phyloP scores from a whole-genome alignment of 129 eudicot species.

The Ambrosia artemisiifolia region DNA sequence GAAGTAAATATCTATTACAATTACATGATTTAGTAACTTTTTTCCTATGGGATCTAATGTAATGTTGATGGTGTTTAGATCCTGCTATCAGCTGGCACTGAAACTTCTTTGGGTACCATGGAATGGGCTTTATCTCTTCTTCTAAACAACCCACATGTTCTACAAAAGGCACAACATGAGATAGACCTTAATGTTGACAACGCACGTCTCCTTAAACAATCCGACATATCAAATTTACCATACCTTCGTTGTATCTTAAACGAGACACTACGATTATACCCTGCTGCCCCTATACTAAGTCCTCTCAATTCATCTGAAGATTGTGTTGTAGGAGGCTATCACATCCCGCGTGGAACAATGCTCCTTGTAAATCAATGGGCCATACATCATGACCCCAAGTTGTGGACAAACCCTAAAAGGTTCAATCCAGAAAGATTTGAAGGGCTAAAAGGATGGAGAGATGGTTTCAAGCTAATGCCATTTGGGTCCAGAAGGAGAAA shows the following conservation, averaged over 20 bases:
- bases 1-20: no score
- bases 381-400: conserved; percentile 43
- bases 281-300: conserved; percentile 27
- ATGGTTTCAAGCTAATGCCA: conserved; percentile 42
- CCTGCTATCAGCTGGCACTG: conserved; percentile 37
- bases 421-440: conserved; percentile 46
- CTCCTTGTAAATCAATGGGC: conserved; percentile 42
- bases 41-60: neutral
- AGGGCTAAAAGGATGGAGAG: conserved; percentile 32
- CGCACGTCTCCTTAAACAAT: conserved; percentile 30
- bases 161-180: conserved; percentile 34
- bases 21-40: neutral
- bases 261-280: conserved; percentile 34
- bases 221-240: conserved; percentile 34
- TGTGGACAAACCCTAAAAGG: conserved; percentile 33
- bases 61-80: conserved; percentile 4
- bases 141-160: conserved; percentile 32
- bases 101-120: conserved; percentile 38
- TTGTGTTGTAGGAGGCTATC: conserved; percentile 35
- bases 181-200: conserved; percentile 21
- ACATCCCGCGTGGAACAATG: conserved; percentile 40
- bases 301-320: conserved; percentile 41
- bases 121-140: conserved; percentile 40
- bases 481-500: conserved; percentile 55
- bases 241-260: conserved; percentile 32